Evolutionary conservation across 345 rosid species (phyloP).

Genomic region (Populus ilicifolia): DNA sequence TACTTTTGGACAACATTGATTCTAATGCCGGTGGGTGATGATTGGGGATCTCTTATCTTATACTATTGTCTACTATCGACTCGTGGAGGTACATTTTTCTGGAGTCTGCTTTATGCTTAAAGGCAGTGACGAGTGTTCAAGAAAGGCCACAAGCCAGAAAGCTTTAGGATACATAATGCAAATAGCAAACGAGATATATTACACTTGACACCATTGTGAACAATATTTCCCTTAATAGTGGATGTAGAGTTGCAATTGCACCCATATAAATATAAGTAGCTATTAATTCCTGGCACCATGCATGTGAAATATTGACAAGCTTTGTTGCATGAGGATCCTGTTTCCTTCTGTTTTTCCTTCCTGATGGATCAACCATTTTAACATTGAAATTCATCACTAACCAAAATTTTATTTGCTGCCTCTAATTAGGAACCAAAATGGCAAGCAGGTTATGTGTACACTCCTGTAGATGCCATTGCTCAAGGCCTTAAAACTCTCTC

Average conservation of each 20-base stretch:
- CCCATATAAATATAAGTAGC: background rate
- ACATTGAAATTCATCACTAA: constrained; percentile 6
- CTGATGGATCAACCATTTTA: background rate
- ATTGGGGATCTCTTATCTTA: background rate
- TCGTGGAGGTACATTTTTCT: background rate
- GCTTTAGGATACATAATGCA: background rate
- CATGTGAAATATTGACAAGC: background rate
- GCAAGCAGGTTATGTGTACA: constrained; percentile 69
- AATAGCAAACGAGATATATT: background rate
- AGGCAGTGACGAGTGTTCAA: background rate
- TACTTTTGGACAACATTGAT: background rate
- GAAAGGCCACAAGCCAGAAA: background rate
- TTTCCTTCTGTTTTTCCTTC: background rate
- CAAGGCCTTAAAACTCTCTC: constrained; percentile 77
- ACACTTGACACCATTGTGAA: background rate
- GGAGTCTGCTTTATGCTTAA: background rate
- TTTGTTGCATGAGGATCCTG: background rate
- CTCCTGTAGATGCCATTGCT: constrained; percentile 90
- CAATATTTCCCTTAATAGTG: background rate
- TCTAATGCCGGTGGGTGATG: background rate
- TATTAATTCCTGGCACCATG: background rate
- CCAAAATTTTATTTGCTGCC: background rate
- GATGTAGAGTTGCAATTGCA: background rate
- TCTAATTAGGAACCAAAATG: constrained; percentile 74
- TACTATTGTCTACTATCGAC: background rate